Conservation (phyloP, 352 stramenopile genomes). For the Globisporangium canariense region DNA sequence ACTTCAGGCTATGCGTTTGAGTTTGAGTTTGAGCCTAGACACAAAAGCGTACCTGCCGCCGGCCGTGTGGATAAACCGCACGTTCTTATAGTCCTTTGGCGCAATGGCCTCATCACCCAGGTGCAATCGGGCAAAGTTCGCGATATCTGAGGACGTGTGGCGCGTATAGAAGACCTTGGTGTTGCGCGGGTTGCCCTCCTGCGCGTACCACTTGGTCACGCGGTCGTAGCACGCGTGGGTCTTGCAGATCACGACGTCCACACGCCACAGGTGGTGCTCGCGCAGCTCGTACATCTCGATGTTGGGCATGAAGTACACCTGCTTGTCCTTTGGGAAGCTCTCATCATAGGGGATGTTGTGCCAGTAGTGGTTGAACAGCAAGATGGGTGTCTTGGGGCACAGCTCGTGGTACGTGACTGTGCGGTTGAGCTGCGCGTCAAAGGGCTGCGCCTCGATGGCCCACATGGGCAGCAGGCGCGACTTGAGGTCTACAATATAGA, state of each 20-base stretch:
- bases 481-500: neutral
- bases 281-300: slow-evolving; percentile 60
- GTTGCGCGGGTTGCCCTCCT: slow-evolving; percentile 53
- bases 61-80: slow-evolving; percentile 29
- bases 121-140: slow-evolving; percentile 22
- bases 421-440: slow-evolving; percentile 20
- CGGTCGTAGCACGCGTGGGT: slow-evolving; percentile 39
- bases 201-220: slow-evolving; percentile 44
- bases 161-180: slow-evolving; percentile 50
- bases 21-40: neutral
- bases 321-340: slow-evolving; percentile 34
- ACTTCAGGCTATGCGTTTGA: too few relatives aligned
- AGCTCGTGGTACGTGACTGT: slow-evolving; percentile 50
- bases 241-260: slow-evolving; percentile 46
- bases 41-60: slow-evolving; percentile 18
- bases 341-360: slow-evolving; percentile 23
- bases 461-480: slow-evolving; percentile 1
- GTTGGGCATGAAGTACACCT: slow-evolving; percentile 46
- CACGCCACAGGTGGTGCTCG: slow-evolving; percentile 31
- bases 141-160: slow-evolving; percentile 54
- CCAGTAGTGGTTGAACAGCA: slow-evolving; percentile 65
- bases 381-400: slow-evolving; percentile 40
- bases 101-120: slow-evolving; percentile 20
- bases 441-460: slow-evolving; percentile 21
- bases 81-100: slow-evolving; percentile 28